phyloP scores from a whole-genome alignment of 2,329 filamentous ascomycete genomes.

The Rhynchosporium secalis region DNA sequence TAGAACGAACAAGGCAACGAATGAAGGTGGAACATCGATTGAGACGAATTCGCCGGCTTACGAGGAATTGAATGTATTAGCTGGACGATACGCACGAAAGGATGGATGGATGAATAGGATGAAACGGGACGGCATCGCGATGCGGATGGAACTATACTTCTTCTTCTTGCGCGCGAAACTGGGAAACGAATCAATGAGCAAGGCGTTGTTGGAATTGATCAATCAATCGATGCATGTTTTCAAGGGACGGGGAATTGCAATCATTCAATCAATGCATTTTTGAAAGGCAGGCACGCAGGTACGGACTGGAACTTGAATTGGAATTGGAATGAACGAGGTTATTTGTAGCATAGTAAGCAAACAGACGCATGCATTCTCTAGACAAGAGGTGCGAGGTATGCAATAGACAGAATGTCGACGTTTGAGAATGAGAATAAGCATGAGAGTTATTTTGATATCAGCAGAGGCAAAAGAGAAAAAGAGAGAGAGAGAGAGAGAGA shows the following conservation, averaged over 20 bases:
- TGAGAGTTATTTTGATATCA: too few relatives aligned
- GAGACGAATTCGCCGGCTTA: neutral
- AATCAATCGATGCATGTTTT: neutral
- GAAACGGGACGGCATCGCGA: neutral
- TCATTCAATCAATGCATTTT: too few relatives aligned
- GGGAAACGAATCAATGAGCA: neutral
- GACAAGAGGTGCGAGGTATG: neutral
- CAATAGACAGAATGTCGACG: conserved; percentile 4
- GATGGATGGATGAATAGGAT: neutral
- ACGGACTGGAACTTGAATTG: too few relatives aligned
- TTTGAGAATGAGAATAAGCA: too few relatives aligned
- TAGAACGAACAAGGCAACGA: neutral
- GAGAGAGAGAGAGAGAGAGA: too few relatives aligned
- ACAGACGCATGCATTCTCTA: neutral
- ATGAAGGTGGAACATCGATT: neutral
- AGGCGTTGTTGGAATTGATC: conserved; percentile 14
- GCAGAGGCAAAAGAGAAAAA: too few relatives aligned
- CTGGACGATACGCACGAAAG: neutral
- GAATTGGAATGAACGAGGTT: neutral
- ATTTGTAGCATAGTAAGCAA: conserved; percentile 16
- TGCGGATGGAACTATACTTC: neutral
- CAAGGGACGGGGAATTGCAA: neutral
- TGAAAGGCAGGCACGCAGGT: too few relatives aligned
- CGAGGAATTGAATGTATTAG: neutral
- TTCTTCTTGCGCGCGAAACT: neutral